Evolutionary conservation across 768 basidiomycete species (phyloP), one percentile per base, ranked within the genome.

Genomic region (Pleurotus pulmonarius): DNA sequence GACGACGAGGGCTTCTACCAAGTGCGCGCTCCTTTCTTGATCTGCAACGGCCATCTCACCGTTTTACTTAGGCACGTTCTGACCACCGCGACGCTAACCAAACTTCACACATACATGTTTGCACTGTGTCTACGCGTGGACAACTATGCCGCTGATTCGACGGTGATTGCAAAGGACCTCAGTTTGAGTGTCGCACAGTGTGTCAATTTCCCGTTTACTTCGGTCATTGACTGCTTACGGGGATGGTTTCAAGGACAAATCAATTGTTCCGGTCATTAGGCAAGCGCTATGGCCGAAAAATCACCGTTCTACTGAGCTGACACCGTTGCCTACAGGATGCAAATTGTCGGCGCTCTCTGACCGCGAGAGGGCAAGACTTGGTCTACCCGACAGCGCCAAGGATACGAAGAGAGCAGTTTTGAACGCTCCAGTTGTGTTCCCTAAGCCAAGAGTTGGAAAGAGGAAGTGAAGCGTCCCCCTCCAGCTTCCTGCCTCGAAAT

Each of bases 71-170:
- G 78, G 47, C 84, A 68, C 76, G 78, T 55, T 67, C 79, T 53
- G 18, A 97, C 94, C 2, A 77, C 86, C 5, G 78, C 83, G 55
- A 88, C 80, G 34, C 82, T 89, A 65, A 86, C 87, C 2, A 83
- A 80, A 62, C 75, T 96, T 2, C 70, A 94, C 56, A 83, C 90
- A 1, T 83, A 92, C 63, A 79, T 94, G 65, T 88, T 96, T 58
- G 87, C 89, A 1, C 73, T 96, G 0, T 91, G 87, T 64, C 80
- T 97, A 25, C 83, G 81, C 48, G 67, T 94, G 5, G 94, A 97
- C 60, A 82, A 85, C 53, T 96, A 83, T 63, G 83, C 85, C 0
- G 81, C 86, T 0, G 87, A 97, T 60, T 78, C 86, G 0, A 73
- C 78, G 1, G 64, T 79, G 25, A 71, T 97, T 34, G 90, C 93